Conservation (phyloP, 768 basidiomycete genomes). For the Boletus eberwhitei region DNA sequence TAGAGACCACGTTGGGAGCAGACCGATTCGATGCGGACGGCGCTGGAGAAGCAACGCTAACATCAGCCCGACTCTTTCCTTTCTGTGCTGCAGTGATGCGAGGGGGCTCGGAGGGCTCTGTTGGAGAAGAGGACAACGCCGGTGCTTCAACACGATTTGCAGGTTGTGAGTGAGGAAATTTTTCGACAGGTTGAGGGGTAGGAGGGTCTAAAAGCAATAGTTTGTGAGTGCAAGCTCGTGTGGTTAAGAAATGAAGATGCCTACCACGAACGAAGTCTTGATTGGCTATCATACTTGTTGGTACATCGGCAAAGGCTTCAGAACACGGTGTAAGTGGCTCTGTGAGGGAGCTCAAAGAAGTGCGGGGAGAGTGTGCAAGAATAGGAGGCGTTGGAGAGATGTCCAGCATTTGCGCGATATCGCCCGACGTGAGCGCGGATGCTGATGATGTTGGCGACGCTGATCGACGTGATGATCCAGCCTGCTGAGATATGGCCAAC, state of each 20-base stretch:
- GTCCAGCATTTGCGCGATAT: constrained; percentile 2
- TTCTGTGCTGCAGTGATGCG: constrained; percentile 7
- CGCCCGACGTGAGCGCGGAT: not conserved
- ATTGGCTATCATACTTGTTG: not conserved
- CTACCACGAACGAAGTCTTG: constrained; percentile 11
- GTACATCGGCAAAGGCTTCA: constrained; percentile 13
- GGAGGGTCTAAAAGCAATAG: constrained; percentile 2
- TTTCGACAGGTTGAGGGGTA: constrained; percentile 1
- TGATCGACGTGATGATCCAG: not conserved
- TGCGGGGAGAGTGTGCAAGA: constrained; percentile 28
- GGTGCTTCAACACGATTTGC: not conserved
- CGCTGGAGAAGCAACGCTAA: not conserved
- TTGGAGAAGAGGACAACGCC: not conserved
- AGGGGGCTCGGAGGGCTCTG: not conserved
- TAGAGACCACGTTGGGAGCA: not conserved
- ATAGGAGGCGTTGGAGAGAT: constrained; percentile 15
- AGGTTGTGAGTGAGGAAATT: not conserved
- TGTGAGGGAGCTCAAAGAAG: constrained; percentile 31
- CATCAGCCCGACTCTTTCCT: constrained; percentile 14
- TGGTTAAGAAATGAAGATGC: not conserved
- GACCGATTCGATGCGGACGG: not conserved
- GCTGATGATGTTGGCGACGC: not conserved
- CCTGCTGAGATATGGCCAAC: constrained; percentile 28
- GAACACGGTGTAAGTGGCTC: constrained; percentile 26
- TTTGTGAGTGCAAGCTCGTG: constrained; percentile 1